Conservation (phyloP, 2,329 filamentous ascomycete species). For the Colletotrichum sp. region DNA sequence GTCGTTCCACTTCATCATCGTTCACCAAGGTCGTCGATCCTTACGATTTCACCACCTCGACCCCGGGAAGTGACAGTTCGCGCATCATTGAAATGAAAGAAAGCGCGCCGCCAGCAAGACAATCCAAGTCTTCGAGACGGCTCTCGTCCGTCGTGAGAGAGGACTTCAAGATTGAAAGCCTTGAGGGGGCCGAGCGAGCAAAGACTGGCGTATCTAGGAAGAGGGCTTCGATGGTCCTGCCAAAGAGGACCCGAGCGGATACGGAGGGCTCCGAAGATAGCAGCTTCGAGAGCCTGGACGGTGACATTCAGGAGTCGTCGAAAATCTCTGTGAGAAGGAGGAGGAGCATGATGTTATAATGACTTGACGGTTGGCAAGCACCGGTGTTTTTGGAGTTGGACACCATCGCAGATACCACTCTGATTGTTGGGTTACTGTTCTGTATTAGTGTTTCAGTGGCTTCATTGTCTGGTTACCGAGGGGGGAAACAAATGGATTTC, state of each 20-base stretch:
- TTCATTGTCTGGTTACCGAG: slow-evolving; percentile 10
- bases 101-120: slow-evolving; percentile 31
- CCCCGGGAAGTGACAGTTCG: slow-evolving; percentile 36
- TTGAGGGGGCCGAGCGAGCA: slow-evolving; percentile 29
- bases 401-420: slow-evolving; percentile 14
- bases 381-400: slow-evolving; percentile 22
- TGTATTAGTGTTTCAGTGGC: not conserved
- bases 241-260: slow-evolving; percentile 36
- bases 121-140: slow-evolving; percentile 39
- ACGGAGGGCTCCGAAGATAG: slow-evolving; percentile 33
- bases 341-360: slow-evolving; percentile 66
- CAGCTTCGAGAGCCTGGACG: slow-evolving; percentile 25
- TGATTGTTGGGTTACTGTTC: slow-evolving; percentile 7
- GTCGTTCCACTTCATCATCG: not conserved
- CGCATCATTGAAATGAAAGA: slow-evolving; percentile 28
- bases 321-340: slow-evolving; percentile 51
- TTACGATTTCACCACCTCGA: slow-evolving; percentile 60
- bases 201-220: slow-evolving; percentile 35
- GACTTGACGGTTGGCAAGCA: slow-evolving; percentile 7
- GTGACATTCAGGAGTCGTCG: slow-evolving; percentile 3
- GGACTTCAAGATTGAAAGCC: slow-evolving; percentile 34
- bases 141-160: slow-evolving; percentile 42
- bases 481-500: not conserved
- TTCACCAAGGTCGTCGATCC: slow-evolving; percentile 41
- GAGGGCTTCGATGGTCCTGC: slow-evolving; percentile 46